Conservation (phyloP, 2,329 filamentous ascomycete species). For the Monilinia fructigena region DNA sequence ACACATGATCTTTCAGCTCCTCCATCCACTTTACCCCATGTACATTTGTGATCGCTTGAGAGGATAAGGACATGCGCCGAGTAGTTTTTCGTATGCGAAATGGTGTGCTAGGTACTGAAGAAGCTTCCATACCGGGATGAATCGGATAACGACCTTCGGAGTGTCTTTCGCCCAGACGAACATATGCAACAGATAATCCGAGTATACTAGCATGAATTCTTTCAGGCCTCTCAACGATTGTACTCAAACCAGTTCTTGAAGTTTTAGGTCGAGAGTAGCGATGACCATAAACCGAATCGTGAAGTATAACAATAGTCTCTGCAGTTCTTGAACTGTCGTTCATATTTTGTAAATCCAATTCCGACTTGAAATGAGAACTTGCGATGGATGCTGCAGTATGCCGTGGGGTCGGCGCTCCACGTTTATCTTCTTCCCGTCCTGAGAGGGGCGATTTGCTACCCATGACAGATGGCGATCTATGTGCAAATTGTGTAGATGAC, state of each 20-base stretch:
- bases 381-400: constrained; percentile 50
- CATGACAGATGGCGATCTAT: constrained; percentile 37
- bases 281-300: constrained; percentile 94
- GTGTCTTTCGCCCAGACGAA: constrained; percentile 81
- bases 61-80: constrained; percentile 67
- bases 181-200: constrained; percentile 83
- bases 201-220: constrained; percentile 79
- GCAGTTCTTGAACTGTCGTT: constrained; percentile 40
- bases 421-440: constrained; percentile 39
- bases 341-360: constrained; percentile 36
- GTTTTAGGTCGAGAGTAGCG: constrained; percentile 82
- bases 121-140: constrained; percentile 57
- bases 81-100: constrained; percentile 84
- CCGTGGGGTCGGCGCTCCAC: constrained; percentile 39
- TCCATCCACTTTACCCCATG: constrained; percentile 94
- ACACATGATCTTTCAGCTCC: constrained; percentile 83
- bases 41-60: constrained; percentile 80
- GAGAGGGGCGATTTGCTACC: constrained; percentile 44
- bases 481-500: constrained; percentile 45
- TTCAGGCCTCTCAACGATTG: constrained; percentile 92
- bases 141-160: constrained; percentile 67
- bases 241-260: constrained; percentile 66
- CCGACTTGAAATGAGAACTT: constrained; percentile 38
- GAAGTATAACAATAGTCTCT: constrained; percentile 78
- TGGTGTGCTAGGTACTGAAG: constrained; percentile 58